Evolutionary conservation across 768 basidiomycete species (phyloP).

Genomic region (Amanita brunnescens): DNA sequence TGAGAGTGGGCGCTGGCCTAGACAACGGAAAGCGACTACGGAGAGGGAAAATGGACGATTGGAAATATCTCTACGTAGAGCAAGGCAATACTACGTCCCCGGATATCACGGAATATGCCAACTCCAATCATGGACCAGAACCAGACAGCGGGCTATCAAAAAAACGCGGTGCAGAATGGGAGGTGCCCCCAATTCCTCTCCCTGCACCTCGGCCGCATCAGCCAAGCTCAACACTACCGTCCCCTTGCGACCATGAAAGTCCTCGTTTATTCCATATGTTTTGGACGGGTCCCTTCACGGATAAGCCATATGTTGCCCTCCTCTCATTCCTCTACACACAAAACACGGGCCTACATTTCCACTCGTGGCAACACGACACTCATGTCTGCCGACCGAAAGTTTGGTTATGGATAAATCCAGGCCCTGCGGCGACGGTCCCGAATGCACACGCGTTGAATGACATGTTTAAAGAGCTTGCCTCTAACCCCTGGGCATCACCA

Average conservation of each 20-base stretch:
- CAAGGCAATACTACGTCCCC: conserved; percentile 22
- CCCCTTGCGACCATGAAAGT: conserved; percentile 75
- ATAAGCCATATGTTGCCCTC: conserved; percentile 95
- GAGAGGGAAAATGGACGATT: conserved; percentile 69
- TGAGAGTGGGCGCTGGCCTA: conserved; percentile 84
- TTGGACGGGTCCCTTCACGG: conserved; percentile 98
- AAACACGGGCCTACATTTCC: conserved; percentile 75
- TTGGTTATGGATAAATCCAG: conserved; percentile 98
- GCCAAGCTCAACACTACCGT: conserved; percentile 46
- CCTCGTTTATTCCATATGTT: conserved; percentile 97
- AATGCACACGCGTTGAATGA: conserved; percentile 73
- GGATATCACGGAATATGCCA: conserved; percentile 23
- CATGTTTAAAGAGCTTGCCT: conserved; percentile 76
- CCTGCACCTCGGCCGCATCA: conserved; percentile 43
- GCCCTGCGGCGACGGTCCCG: conserved; percentile 85
- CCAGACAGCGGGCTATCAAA: conserved; percentile 48
- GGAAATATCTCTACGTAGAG: conserved; percentile 87
- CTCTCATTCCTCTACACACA: conserved; percentile 95
- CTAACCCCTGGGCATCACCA: conserved; percentile 91
- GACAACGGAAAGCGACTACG: conserved; percentile 73
- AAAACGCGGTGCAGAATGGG: conserved; percentile 56
- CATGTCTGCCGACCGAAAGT: conserved; percentile 77
- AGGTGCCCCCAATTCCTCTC: conserved; percentile 39
- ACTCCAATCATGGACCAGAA: conserved; percentile 27
- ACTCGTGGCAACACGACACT: conserved; percentile 36